phyloP scores from a whole-genome alignment of 139 green algal genomes.

The Chlamydomonas sp. region DNA sequence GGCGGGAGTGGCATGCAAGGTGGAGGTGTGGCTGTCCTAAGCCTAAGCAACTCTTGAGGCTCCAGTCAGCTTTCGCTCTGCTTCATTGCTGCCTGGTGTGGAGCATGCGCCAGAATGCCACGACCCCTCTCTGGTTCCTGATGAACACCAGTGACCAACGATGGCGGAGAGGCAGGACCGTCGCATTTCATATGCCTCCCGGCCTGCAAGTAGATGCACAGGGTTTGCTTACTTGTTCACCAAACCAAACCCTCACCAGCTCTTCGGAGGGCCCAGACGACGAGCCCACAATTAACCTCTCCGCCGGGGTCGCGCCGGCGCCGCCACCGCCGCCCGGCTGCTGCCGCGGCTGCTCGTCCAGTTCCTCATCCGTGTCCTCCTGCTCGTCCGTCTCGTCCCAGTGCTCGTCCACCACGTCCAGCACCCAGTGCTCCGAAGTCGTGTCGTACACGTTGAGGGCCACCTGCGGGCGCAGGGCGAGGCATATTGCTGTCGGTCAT shows the following conservation, averaged over 20 bases:
- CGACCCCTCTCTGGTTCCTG: too few species aligned
- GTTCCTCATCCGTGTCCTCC: not conserved
- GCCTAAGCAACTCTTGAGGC: too few species aligned
- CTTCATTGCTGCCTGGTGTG: too few species aligned
- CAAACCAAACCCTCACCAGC: not conserved
- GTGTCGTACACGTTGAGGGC: slow-evolving; percentile 36
- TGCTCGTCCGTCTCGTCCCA: not conserved
- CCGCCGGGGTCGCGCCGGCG: not conserved
- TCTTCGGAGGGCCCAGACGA: slow-evolving; percentile 3
- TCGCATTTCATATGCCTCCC: too few species aligned
- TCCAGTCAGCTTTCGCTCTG: too few species aligned
- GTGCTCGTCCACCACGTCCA: slow-evolving; percentile 28
- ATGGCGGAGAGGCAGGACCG: too few species aligned
- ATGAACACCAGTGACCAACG: too few species aligned
- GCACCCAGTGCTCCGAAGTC: slow-evolving; percentile 5
- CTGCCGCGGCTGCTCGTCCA: not conserved
- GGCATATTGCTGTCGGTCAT: not conserved
- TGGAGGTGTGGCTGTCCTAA: too few species aligned
- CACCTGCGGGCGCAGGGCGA: not conserved
- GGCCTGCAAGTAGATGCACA: too few species aligned
- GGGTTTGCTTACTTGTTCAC: not conserved
- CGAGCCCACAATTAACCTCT: not conserved
- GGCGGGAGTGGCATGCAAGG: not conserved
- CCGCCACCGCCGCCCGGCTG: not conserved
- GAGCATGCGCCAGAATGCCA: too few species aligned